A percentile compares a stretch with the other conserved stretches of the same genome.
These are phyloP conservation scores for Aspergillus hortae DNA, from an alignment of 2,329 filamentous ascomycete species.

Conservation along the genomic window DNA sequence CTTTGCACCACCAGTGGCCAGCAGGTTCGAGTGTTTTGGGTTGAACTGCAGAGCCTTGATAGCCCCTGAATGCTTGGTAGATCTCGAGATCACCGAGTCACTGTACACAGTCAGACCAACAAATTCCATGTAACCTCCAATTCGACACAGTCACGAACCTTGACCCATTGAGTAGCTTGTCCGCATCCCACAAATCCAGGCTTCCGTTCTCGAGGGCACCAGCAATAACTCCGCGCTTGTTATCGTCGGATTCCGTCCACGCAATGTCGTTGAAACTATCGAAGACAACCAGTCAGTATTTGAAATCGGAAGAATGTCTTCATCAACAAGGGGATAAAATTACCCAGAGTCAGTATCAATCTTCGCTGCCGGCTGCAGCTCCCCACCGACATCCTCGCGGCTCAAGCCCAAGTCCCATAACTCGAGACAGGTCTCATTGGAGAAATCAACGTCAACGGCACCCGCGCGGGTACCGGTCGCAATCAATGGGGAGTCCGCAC, in stretches of 20 bases:
- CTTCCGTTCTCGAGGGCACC: constrained; percentile 93
- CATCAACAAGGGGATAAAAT: neutral
- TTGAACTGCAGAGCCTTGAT: constrained; percentile 98
- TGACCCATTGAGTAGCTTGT: constrained; percentile 55
- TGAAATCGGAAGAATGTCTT: neutral
- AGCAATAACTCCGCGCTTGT: constrained; percentile 84
- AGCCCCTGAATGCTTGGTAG: constrained; percentile 83
- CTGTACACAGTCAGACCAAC: constrained; percentile 29
- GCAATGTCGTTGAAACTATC: constrained; percentile 92
- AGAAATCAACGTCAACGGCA: constrained; percentile 95
- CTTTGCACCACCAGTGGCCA: constrained; percentile 89
- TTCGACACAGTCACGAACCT: constrained; percentile 38
- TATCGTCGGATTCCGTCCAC: constrained; percentile 79
- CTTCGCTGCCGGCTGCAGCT: constrained; percentile 80
- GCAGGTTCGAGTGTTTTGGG: constrained; percentile 80
- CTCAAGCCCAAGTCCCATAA: constrained; percentile 91
- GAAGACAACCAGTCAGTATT: constrained; percentile 19
- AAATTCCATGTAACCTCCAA: neutral
- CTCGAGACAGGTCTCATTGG: constrained; percentile 93
- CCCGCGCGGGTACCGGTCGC: constrained; percentile 93
- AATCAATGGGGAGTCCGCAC: constrained; percentile 71
- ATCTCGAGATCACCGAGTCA: constrained; percentile 80
- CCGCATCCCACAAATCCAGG: constrained; percentile 89
- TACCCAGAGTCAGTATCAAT: constrained; percentile 89
- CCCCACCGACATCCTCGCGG: constrained; percentile 68